These are phyloP conservation scores for Leccinum subtestaceum DNA, from an alignment of 768 basidiomycete species.

Conservation along the genomic window DNA sequence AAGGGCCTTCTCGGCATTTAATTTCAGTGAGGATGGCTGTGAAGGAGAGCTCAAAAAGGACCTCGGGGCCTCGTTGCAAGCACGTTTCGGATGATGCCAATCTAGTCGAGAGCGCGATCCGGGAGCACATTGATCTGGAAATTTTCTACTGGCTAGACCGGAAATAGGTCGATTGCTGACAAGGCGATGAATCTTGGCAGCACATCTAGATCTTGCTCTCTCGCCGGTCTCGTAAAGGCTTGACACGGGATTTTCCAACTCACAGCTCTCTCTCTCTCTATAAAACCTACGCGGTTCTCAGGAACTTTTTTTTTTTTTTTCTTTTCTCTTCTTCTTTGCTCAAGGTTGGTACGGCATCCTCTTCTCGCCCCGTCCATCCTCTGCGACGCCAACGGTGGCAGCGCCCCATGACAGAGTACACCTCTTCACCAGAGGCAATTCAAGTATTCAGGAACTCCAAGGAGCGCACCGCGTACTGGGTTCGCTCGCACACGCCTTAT, in stretches of 20 bases:
- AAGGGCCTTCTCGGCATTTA: constrained; percentile 20
- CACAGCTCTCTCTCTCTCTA: constrained; percentile 15
- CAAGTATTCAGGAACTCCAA: constrained; percentile 57
- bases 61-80: constrained; percentile 23
- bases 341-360: not conserved
- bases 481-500: constrained; percentile 42
- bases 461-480: constrained; percentile 66
- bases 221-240: constrained; percentile 24
- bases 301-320: constrained; percentile 1
- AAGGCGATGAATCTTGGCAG: constrained; percentile 13
- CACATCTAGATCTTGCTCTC: constrained; percentile 21
- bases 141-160: constrained; percentile 17
- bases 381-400: not conserved
- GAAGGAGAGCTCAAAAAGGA: constrained; percentile 1
- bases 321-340: constrained; percentile 7
- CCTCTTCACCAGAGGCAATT: constrained; percentile 54
- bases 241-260: constrained; percentile 26
- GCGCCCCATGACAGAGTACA: constrained; percentile 61
- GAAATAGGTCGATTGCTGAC: constrained; percentile 28
- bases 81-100: constrained; percentile 31
- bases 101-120: constrained; percentile 28
- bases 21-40: constrained; percentile 17
- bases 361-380: not conserved
- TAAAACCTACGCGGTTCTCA: constrained; percentile 20
- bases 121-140: constrained; percentile 9